Evolutionary conservation across 352 stramenopile species (phyloP).

Genomic region (Pythium dissotocum): DNA sequence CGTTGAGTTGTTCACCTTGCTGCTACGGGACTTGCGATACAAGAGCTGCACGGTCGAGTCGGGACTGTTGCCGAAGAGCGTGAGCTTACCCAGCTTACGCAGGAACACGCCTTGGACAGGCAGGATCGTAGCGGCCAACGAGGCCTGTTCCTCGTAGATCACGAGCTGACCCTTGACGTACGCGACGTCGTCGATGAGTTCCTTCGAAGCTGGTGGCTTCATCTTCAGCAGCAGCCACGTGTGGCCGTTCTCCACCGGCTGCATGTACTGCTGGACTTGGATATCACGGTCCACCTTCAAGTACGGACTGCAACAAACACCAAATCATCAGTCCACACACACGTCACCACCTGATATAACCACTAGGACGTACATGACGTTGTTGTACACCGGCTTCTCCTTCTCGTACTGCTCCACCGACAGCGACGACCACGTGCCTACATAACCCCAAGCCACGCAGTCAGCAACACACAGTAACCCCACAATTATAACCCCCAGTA

Average conservation of each 20-base stretch:
- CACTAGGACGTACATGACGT: conserved; percentile 54
- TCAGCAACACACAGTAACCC: neutral
- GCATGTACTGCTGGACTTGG: conserved; percentile 75
- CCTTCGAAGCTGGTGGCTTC: conserved; percentile 68
- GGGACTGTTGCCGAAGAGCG: conserved; percentile 81
- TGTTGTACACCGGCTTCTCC: conserved; percentile 51
- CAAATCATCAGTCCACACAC: conserved; percentile 5
- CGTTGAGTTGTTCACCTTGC: conserved; percentile 15
- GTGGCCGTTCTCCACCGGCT: conserved; percentile 67
- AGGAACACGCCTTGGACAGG: conserved; percentile 85
- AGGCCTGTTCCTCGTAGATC: conserved; percentile 82
- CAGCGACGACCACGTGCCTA: conserved; percentile 64
- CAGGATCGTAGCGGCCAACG: conserved; percentile 75
- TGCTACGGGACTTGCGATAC: conserved; percentile 48
- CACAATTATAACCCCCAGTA: neutral
- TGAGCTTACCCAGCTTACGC: conserved; percentile 65
- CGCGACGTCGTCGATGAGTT: conserved; percentile 63
- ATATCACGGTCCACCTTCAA: conserved; percentile 73
- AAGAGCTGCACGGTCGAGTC: conserved; percentile 79
- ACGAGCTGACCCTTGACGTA: conserved; percentile 83
- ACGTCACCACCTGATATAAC: neutral
- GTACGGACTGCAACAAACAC: conserved; percentile 45
- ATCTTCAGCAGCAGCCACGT: conserved; percentile 85
- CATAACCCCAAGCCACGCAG: neutral
- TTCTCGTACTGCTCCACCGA: conserved; percentile 58